Base-by-base conservation (phyloP, 257 asterid species). In the Nicotiana sylvestris region DNA sequence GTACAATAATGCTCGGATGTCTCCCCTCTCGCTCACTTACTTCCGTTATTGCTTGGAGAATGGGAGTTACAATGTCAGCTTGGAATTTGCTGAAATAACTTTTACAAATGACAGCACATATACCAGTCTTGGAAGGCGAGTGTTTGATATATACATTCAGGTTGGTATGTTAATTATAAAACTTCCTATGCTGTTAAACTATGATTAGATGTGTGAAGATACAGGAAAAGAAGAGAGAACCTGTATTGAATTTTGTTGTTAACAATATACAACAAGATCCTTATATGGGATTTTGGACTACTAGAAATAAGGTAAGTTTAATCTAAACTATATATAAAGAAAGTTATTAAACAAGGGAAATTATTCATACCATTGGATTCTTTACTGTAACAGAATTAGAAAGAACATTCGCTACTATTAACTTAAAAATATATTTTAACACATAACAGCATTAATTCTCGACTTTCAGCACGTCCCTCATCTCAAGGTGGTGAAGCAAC, bases 11-110 rank as follows among this genome's bases (percentile, higher is more conserved):
- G 93, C 99, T 5, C 97, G 98, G n/a, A 88, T 91, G 55, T 90
- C 95, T 83, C 97, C 99, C 65, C 91, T 92, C 65, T 91, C 95
- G 6, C 91, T 95, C 79, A 87, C 97, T 57, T 95, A 93, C 85
- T 93, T 90, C 87, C 92, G 85, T 79, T 92, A 91, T 85, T 95
- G 99, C 89, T 82, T 95, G 92, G 95, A 91, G 86, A 92, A 93
- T 13, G 99, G 97, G 85, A 86, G 81, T 87, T 95, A 95, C 84
- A 92, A 88, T 27, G 93, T 95, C 82, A 89, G 85, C 85, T 89
- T 95, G 81, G 94, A 91, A 82, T 93, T 95, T 65, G 93, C 99
- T 10, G 99, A 95, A 86, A 87, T 92, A 72, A 76, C 79, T 37
- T 93, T 93, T 88, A 81, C 94, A 39, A 88, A 87, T 82, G 95